Base-by-base conservation (phyloP, 2,329 filamentous ascomycete species). In the Microsporum canis region DNA sequence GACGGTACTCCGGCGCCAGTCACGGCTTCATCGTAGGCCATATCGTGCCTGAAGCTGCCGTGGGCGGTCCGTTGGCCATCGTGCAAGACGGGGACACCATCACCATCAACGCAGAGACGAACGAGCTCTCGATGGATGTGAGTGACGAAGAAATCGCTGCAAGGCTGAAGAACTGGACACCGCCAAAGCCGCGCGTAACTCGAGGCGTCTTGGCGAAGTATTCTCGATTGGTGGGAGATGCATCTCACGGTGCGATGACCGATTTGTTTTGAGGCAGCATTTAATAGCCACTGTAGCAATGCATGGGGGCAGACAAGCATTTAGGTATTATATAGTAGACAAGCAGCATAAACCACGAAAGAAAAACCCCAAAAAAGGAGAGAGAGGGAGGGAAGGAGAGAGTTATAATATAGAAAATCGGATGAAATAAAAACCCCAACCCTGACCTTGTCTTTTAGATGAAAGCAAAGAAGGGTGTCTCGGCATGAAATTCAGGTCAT, bases 1-100 rank as follows among this genome's bases (percentile, higher is more conserved):
- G 92, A 29, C 72, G 74, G 57, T 76, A 75, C 70, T 75, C 72
- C 6, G 90, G 90, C 62, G 90, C 91, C 1, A 88, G 83, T 60
- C 91, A 96, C 72, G 91, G 91, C 0, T 96, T 96, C 73, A 94
- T 96, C 69, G 89, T 97, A 14, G 92, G 92, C 0, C 91, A 96
- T 75, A 88, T 95, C 64, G 89, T 91, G 45, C 90, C 90, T 31
- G 90, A 95, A 76, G 90, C 90, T 6, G 86, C 89, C 71, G 88
- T 88, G 66, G 90, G 90, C 57, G 90, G 90, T 0, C 90, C 90
- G 1, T 94, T 95, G 64, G 90, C 83, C 12, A 80, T 95, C 8
- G 87, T 94, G n/a, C 73, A 82, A 67, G 86, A 95, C 66, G 90
- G 90, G 31, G 90, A 95, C 71, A 80, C 80, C 62, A 87, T 95